phyloP scores from a whole-genome alignment of 1,139 yeast genomes.

The Zygosaccharomyces pseudobailii region DNA sequence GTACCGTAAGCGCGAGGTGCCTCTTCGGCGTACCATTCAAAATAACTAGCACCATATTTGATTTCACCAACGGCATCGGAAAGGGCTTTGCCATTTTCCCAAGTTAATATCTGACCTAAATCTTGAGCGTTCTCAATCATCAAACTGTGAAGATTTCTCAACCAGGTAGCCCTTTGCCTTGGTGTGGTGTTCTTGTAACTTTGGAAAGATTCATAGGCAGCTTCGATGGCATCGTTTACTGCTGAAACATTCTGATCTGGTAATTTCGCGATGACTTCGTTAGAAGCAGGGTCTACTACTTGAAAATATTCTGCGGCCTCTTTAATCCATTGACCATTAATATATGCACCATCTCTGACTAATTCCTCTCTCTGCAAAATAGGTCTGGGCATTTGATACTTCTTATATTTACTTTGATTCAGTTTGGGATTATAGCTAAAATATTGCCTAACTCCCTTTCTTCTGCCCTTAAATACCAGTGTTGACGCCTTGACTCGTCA shows the following conservation, averaged over 20 bases:
- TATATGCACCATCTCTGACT: conserved; percentile 51
- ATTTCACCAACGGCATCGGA: conserved; percentile 77
- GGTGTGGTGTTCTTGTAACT: conserved; percentile 55
- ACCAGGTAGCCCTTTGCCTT: conserved; percentile 61
- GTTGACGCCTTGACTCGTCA: background rate
- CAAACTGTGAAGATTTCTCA: conserved; percentile 57
- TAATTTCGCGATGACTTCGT: conserved; percentile 48
- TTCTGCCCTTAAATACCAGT: background rate
- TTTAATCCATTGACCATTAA: conserved; percentile 71
- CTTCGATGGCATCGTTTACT: conserved; percentile 56
- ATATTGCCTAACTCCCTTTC: background rate
- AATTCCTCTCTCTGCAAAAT: conserved; percentile 51
- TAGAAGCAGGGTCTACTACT: conserved; percentile 75
- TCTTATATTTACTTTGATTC: too few relatives aligned
- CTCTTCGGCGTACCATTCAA: conserved; percentile 85
- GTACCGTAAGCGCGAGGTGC: conserved; percentile 76
- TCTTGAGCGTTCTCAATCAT: conserved; percentile 67
- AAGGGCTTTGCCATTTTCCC: conserved; percentile 82
- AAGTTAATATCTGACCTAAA: conserved; percentile 64
- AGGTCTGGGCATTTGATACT: conserved; percentile 11
- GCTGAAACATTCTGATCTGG: conserved; percentile 50
- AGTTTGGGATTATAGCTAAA: background rate
- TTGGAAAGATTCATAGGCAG: conserved; percentile 57
- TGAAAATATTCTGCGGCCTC: conserved; percentile 51
- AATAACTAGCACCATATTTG: conserved; percentile 69